Evolutionary conservation across 2,329 filamentous ascomycete species (phyloP).

Genomic region (Didymella pomorum): DNA sequence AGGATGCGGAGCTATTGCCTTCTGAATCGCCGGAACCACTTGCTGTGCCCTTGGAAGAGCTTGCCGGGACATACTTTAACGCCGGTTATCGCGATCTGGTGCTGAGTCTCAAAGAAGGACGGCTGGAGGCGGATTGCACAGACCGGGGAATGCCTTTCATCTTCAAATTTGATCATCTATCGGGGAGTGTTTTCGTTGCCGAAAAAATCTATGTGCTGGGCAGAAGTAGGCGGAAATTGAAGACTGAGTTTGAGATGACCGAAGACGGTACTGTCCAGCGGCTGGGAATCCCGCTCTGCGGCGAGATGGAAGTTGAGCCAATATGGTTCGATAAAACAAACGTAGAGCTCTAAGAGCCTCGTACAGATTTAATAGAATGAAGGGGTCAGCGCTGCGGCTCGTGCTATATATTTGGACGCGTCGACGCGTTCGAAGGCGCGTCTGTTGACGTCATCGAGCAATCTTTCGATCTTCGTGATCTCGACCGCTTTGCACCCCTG

Average conservation of each 20-base stretch:
- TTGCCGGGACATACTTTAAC: conserved; percentile 20
- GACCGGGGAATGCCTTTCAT: conserved; percentile 23
- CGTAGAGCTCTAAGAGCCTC: not conserved
- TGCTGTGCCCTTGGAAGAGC: conserved; percentile 6
- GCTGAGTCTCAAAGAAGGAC: conserved; percentile 1
- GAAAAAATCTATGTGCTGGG: conserved; percentile 4
- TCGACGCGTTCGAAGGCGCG: not conserved
- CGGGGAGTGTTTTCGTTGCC: conserved; percentile 9
- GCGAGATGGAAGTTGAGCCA: conserved; percentile 14
- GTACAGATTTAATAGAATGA: too few species aligned
- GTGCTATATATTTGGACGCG: not conserved
- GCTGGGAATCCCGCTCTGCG: conserved; percentile 19
- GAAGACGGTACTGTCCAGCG: conserved; percentile 9
- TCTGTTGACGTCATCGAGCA: not conserved
- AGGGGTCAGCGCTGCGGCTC: too few species aligned
- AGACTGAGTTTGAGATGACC: conserved; percentile 17
- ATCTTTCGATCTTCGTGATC: too few species aligned
- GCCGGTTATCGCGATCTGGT: conserved; percentile 20
- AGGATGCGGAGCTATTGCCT: not conserved
- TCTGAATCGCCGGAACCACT: not conserved
- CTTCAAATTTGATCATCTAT: conserved; percentile 19
- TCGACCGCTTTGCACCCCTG: conserved; percentile 1
- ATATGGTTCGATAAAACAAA: conserved; percentile 19
- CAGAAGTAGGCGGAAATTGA: conserved; percentile 6
- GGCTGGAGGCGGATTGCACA: conserved; percentile 18